Evolutionary conservation across 2,329 filamentous ascomycete genomes (phyloP).

Genomic region (Macroventuria anomochaeta): DNA sequence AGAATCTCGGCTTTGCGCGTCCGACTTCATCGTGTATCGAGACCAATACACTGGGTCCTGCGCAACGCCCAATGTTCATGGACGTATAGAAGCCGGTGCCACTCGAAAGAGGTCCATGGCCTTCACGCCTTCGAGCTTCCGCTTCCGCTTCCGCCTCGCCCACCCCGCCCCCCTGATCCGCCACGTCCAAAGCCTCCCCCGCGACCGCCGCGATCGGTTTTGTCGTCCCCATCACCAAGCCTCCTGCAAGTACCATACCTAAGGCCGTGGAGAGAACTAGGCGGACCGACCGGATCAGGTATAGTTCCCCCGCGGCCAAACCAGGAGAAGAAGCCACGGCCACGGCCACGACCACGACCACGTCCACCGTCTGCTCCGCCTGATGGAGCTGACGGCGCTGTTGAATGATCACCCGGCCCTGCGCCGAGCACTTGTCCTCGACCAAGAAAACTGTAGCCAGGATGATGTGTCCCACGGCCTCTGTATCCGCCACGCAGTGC

Average conservation of each 20-base stretch:
- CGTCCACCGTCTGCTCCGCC: background rate
- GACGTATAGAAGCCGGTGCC: background rate
- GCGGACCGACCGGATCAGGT: background rate
- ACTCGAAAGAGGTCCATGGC: background rate
- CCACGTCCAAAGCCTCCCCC: background rate
- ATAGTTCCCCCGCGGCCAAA: background rate
- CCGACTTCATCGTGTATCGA: background rate
- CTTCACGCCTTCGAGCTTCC: background rate
- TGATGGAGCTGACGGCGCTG: background rate
- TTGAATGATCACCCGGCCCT: background rate
- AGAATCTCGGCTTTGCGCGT: background rate
- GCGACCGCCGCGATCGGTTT: background rate
- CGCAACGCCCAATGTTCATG: background rate
- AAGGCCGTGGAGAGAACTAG: background rate
- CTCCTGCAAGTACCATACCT: background rate
- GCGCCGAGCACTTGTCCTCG: constrained; percentile 2
- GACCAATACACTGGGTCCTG: background rate
- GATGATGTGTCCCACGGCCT: background rate
- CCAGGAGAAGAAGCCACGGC: background rate
- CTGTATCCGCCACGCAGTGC: background rate
- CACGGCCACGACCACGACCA: background rate
- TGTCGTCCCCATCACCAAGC: background rate
- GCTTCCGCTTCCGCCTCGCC: background rate
- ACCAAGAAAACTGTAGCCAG: background rate
- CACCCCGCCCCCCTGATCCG: background rate